A percentile compares a stretch with the other conserved stretches of the same genome.
Evolutionary conservation across 2,329 filamentous ascomycete species (phyloP).

Genomic region (Ceratocystis cubensis): DNA sequence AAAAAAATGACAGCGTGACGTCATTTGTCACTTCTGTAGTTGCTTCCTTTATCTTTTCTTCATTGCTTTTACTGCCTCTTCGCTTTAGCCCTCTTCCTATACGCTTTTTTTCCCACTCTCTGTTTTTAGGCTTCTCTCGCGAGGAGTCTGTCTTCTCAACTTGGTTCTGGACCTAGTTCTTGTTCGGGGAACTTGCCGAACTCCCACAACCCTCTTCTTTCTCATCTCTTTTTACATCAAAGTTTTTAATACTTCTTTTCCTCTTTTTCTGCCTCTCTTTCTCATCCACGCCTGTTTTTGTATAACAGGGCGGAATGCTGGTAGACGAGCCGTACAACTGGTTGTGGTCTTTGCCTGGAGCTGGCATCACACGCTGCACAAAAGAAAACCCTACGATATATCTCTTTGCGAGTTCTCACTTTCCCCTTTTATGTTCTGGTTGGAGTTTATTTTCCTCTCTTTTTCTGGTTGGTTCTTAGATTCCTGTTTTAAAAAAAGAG

Average conservation of each 20-base stretch:
- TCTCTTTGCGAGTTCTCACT: conserved; percentile 11
- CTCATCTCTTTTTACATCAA: conserved; percentile 5
- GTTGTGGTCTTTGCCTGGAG: conserved; percentile 8
- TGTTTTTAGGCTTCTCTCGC: conserved; percentile 1
- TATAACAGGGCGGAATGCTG: neutral
- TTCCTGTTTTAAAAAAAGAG: conserved; percentile 7
- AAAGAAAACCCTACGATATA: conserved; percentile 5
- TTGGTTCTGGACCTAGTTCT: neutral
- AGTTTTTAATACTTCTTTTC: conserved; percentile 12
- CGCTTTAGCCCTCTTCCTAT: neutral
- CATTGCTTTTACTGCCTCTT: neutral
- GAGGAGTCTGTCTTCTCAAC: neutral
- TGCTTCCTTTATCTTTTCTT: neutral
- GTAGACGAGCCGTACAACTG: neutral
- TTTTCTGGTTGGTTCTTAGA: conserved; percentile 9
- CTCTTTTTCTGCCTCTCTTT: neutral
- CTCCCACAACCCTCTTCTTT: neutral
- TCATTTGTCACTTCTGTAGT: conserved; percentile 4
- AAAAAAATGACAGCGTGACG: conserved; percentile 9
- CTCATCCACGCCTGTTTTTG: neutral
- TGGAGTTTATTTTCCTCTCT: neutral
- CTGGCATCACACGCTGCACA: conserved; percentile 1
- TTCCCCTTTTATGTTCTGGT: conserved; percentile 4
- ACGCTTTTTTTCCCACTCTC: neutral
- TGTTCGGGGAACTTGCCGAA: too few relatives aligned